A percentile compares a stretch with the other conserved stretches of the same genome.
These are phyloP conservation scores for Rhizophlyctis rosea DNA, from an alignment of 192 early-diverging fungal genomes.

Conservation along the genomic window DNA sequence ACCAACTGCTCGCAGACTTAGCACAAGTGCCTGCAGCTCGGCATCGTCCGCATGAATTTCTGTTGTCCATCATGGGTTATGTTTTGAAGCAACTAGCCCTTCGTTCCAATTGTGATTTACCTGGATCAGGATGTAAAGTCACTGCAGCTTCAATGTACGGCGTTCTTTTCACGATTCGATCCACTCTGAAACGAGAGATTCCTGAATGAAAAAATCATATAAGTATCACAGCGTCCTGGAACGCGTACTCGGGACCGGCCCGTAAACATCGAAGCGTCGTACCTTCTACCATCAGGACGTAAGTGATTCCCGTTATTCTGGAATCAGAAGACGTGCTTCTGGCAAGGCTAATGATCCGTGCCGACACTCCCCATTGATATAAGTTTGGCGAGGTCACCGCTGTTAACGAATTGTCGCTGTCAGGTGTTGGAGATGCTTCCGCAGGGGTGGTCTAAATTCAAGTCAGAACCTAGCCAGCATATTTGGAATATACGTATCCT, in stretches of 20 bases:
- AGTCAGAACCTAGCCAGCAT: too few species aligned
- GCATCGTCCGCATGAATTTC: slow-evolving; percentile 46
- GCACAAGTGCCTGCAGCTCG: slow-evolving; percentile 51
- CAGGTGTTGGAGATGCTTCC: too few species aligned
- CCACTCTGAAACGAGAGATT: slow-evolving; percentile 56
- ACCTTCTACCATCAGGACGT: slow-evolving; percentile 69
- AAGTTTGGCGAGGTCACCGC: too few species aligned
- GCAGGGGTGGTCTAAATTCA: too few species aligned
- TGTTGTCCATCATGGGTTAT: not conserved
- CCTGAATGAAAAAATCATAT: slow-evolving; percentile 36
- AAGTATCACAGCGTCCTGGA: too few species aligned
- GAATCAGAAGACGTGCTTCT: slow-evolving; percentile 24
- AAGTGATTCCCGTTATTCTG: slow-evolving; percentile 23
- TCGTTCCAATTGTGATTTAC: slow-evolving; percentile 3
- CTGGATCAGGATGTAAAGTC: slow-evolving; percentile 39
- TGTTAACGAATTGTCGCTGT: too few species aligned
- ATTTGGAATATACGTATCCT: too few species aligned
- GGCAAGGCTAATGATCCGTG: slow-evolving; percentile 29
- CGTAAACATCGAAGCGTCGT: slow-evolving; percentile 1
- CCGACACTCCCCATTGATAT: slow-evolving; percentile 49
- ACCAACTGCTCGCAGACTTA: slow-evolving; percentile 52
- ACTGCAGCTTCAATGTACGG: slow-evolving; percentile 59
- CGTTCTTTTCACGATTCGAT: slow-evolving; percentile 37
- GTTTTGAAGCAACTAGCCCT: too few species aligned
- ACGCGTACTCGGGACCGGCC: too few species aligned